Conservation (phyloP, 2,329 filamentous ascomycete genomes). For the Eutypella sp. region DNA sequence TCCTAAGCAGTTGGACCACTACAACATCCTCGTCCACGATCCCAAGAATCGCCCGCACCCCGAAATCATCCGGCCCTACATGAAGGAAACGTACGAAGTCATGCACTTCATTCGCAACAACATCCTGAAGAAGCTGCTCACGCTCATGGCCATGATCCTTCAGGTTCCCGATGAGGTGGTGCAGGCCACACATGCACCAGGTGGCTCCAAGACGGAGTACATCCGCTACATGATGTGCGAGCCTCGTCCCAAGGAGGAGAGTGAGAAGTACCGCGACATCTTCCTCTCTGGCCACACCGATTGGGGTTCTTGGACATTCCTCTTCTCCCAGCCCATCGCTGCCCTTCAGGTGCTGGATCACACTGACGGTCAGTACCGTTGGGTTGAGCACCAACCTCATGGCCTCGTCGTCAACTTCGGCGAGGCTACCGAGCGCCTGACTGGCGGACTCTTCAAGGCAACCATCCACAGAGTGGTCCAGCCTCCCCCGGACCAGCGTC, state of each 20-base stretch:
- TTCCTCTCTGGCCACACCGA: conserved; percentile 38
- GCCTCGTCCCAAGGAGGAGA: conserved; percentile 32
- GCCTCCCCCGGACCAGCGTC: conserved; percentile 30
- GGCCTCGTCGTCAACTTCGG: conserved; percentile 35
- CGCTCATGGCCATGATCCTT: conserved; percentile 33
- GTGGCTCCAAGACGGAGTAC: conserved; percentile 29
- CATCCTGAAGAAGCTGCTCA: conserved; percentile 29
- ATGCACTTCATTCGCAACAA: conserved; percentile 23
- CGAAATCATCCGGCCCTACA: conserved; percentile 14
- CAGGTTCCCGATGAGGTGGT: conserved; percentile 33
- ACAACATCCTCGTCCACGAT: conserved; percentile 15
- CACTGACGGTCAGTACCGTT: conserved; percentile 29
- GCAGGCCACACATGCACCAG: conserved; percentile 29
- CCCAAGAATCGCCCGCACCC: conserved; percentile 19
- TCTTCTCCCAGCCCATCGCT: conserved; percentile 34
- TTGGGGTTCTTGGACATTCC: conserved; percentile 34
- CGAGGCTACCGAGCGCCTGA: conserved; percentile 25
- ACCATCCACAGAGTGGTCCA: conserved; percentile 27
- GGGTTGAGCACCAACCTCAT: conserved; percentile 31
- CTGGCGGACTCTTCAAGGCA: conserved; percentile 27
- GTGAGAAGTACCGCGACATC: conserved; percentile 31
- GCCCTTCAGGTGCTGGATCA: conserved; percentile 33
- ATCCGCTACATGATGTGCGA: conserved; percentile 37
- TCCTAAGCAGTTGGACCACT: conserved; percentile 9
- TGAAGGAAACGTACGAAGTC: conserved; percentile 20